Evolutionary conservation across 148 eudicot species (phyloP).

Genomic region (Bassia scoparia): DNA sequence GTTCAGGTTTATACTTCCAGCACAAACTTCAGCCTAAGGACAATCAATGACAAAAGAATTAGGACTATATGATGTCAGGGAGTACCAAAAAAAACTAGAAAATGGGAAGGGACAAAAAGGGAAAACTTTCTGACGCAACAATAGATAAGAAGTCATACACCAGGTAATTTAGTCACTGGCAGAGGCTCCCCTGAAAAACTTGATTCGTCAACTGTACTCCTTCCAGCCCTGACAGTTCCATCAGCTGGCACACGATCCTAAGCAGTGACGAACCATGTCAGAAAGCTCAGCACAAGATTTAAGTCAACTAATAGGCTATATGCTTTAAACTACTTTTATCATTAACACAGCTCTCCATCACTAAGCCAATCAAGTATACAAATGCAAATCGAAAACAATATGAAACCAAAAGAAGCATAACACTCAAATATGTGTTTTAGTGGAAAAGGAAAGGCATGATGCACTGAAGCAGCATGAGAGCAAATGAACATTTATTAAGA

Average conservation of each 20-base stretch:
- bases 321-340: not conserved
- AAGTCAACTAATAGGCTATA: not conserved
- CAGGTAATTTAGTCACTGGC: slow-evolving; percentile 83
- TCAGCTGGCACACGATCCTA: slow-evolving; percentile 98
- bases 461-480: not conserved
- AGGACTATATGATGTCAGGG: not conserved
- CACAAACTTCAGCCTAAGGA: slow-evolving; percentile 78
- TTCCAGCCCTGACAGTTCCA: slow-evolving; percentile 86
- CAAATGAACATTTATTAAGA: not conserved
- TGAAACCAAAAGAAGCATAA: slow-evolving; percentile 3
- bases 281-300: not conserved
- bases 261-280: slow-evolving; percentile 24
- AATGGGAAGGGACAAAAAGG: not conserved
- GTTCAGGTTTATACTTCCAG: slow-evolving; percentile 93
- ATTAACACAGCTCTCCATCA: not conserved
- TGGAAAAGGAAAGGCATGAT: not conserved
- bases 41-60: slow-evolving; percentile 1
- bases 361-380: not conserved
- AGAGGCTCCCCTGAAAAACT: slow-evolving; percentile 95
- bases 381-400: not conserved
- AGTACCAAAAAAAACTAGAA: not conserved
- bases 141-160: slow-evolving; percentile 38
- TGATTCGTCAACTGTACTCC: slow-evolving; percentile 95
- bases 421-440: not conserved
- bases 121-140: not conserved